These are phyloP conservation scores for Agastache rugosa DNA, from an alignment of 257 asterid species.

Conservation along the genomic window DNA sequence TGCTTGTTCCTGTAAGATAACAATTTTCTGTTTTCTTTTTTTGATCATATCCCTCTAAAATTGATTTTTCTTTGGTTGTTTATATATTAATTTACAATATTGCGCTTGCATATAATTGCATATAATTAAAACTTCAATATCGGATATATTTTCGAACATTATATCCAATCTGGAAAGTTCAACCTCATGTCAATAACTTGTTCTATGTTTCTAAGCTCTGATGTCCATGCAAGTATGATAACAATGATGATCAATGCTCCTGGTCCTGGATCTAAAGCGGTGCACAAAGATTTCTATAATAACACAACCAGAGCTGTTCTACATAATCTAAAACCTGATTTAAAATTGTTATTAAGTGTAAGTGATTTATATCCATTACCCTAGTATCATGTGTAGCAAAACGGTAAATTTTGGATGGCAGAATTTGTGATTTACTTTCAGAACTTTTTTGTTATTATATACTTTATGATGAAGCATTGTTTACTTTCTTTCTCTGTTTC, in stretches of 20 bases:
- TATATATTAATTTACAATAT: constrained; percentile 20
- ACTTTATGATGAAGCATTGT: background rate
- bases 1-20: constrained; percentile 79
- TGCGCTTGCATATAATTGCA: constrained; percentile 21
- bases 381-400: no score
- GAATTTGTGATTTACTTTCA: background rate
- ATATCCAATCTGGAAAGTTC: background rate
- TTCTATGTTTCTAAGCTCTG: constrained; percentile 2
- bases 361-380: no score
- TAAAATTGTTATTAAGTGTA: no score
- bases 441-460: background rate
- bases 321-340: no score
- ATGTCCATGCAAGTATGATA: constrained; percentile 7
- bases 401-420: background rate
- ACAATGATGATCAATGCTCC: constrained; percentile 12
- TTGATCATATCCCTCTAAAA: constrained; percentile 12
- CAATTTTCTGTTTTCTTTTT: background rate
- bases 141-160: background rate
- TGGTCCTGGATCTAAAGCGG: background rate
- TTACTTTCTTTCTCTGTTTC: background rate
- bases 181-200: background rate
- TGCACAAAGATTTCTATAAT: no score
- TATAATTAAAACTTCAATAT: constrained; percentile 5
- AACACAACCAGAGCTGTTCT: no score
- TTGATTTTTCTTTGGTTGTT: constrained; percentile 3